Percentiles rank a stretch among this genome's conserved stretches.
phyloP scores from a whole-genome alignment of 768 basidiomycete genomes.

The Amanita muscaria region DNA sequence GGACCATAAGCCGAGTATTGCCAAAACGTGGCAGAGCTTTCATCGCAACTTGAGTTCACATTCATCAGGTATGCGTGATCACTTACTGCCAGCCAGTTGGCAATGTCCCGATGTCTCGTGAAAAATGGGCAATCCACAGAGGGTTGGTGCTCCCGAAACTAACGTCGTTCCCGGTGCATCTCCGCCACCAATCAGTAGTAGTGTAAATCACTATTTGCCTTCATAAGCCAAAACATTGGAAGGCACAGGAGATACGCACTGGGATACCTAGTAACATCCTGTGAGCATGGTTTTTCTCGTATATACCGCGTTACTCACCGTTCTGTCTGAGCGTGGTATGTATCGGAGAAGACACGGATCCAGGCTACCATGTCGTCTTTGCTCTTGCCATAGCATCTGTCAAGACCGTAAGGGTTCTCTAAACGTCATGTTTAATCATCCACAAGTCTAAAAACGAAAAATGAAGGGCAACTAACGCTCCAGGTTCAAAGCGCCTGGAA shows the following conservation, averaged over 20 bases:
- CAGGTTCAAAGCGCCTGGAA: slow-evolving; percentile 59
- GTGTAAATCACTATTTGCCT: slow-evolving; percentile 44
- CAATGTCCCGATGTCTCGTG: slow-evolving; percentile 41
- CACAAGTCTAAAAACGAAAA: background rate
- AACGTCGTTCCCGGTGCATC: slow-evolving; percentile 52
- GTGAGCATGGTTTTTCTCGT: slow-evolving; percentile 1
- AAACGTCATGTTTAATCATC: background rate
- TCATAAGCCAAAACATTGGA: background rate
- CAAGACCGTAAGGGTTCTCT: slow-evolving; percentile 44
- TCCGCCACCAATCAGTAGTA: slow-evolving; percentile 59
- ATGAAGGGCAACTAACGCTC: slow-evolving; percentile 41
- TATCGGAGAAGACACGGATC: slow-evolving; percentile 52
- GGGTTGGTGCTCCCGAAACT: slow-evolving; percentile 43
- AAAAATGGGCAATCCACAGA: slow-evolving; percentile 51
- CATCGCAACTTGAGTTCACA: too few relatives aligned
- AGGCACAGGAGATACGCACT: slow-evolving; percentile 16
- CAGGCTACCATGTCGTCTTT: slow-evolving; percentile 49
- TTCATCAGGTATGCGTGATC: too few relatives aligned
- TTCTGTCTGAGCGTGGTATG: slow-evolving; percentile 39
- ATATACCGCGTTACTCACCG: slow-evolving; percentile 25
- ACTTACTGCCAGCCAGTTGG: slow-evolving; percentile 39
- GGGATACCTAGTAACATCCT: slow-evolving; percentile 26
- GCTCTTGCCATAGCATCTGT: slow-evolving; percentile 49
- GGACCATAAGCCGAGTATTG: background rate
- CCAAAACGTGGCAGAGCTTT: background rate